phyloP scores from a whole-genome alignment of 768 basidiomycete species.

The Suillus americanus region DNA sequence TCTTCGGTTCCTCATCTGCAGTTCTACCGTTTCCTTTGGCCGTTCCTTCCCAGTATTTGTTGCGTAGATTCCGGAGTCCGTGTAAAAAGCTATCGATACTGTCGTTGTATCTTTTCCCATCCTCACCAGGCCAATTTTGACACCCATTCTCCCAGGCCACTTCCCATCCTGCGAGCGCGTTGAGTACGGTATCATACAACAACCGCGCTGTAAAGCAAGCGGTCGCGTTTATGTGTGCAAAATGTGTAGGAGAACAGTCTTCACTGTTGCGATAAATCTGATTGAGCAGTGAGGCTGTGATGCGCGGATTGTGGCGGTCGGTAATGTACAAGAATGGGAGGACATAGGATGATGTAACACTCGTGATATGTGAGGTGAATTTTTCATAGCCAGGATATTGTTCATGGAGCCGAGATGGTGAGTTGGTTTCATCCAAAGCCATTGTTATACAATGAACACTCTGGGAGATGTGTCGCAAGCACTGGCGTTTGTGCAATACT shows the following conservation, averaged over 20 bases:
- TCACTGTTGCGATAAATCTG: constrained; percentile 32
- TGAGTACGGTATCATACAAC: constrained; percentile 66
- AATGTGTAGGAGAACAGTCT: constrained; percentile 30
- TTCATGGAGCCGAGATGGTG: constrained; percentile 8
- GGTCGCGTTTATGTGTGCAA: constrained; percentile 53
- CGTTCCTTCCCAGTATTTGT: constrained; percentile 12
- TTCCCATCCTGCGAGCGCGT: constrained; percentile 55
- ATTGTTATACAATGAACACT: background rate
- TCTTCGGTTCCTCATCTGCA: constrained; percentile 30
- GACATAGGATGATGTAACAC: constrained; percentile 37
- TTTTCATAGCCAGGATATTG: constrained; percentile 24
- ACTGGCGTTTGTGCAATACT: background rate
- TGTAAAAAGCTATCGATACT: constrained; percentile 70
- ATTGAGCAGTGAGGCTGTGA: constrained; percentile 45
- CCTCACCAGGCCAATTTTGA: constrained; percentile 50
- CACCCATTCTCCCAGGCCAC: constrained; percentile 63
- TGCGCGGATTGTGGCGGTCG: constrained; percentile 50
- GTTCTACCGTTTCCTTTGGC: constrained; percentile 33
- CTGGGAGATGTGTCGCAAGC: background rate
- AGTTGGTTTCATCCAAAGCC: constrained; percentile 20
- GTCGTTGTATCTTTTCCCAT: constrained; percentile 54
- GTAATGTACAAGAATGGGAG: constrained; percentile 71
- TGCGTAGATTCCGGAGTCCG: constrained; percentile 48
- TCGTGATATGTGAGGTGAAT: constrained; percentile 23
- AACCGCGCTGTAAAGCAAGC: constrained; percentile 62